Evolutionary conservation across 768 basidiomycete species (phyloP).

Genomic region (Tulasnella sp.): DNA sequence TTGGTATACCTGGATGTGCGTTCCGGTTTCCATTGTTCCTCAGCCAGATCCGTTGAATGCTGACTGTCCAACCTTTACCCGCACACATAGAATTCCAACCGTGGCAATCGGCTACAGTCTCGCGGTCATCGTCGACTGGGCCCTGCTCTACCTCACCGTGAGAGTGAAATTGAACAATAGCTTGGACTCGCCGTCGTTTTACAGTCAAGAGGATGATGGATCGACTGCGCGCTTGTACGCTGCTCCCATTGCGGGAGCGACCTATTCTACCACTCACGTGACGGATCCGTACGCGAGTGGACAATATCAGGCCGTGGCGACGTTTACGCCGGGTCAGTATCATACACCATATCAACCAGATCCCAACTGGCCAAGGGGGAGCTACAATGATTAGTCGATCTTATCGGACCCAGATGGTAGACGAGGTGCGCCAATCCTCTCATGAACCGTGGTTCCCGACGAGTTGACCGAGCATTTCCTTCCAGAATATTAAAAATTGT

Average conservation of each 20-base stretch:
- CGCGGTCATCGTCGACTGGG: neutral
- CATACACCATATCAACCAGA: neutral
- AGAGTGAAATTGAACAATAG: neutral
- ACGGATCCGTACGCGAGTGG: neutral
- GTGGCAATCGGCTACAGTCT: neutral
- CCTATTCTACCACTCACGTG: neutral
- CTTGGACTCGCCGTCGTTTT: neutral
- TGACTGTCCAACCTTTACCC: neutral
- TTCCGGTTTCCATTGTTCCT: neutral
- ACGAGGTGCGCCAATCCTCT: neutral
- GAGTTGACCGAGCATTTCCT: neutral
- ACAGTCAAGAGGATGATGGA: neutral
- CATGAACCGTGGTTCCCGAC: neutral
- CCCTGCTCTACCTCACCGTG: neutral
- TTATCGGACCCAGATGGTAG: neutral
- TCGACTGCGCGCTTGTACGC: neutral
- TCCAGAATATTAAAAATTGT: neutral
- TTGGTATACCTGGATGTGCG: neutral
- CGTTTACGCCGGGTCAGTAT: neutral
- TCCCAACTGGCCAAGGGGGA: neutral
- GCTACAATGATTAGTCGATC: neutral
- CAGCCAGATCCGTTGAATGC: too few species aligned
- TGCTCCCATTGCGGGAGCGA: neutral
- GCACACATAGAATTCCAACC: neutral
- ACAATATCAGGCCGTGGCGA: neutral